Evolutionary conservation across 2,329 filamentous ascomycete species (phyloP).

Genomic region (Sarocladiaceae sp.): DNA sequence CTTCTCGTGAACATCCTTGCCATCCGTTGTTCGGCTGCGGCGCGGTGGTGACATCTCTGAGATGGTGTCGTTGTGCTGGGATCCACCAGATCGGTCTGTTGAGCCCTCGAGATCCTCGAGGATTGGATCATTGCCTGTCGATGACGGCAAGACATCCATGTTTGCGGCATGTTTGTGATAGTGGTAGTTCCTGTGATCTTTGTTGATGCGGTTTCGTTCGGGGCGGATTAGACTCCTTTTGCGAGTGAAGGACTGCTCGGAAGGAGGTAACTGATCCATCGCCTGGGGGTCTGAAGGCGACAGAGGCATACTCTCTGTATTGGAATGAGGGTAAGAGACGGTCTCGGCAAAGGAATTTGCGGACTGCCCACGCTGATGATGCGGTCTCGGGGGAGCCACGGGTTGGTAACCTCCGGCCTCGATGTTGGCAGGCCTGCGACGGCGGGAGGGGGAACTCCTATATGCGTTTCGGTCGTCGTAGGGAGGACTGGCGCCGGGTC

Average conservation of each 20-base stretch:
- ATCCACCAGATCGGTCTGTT: constrained; percentile 44
- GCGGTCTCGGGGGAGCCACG: constrained; percentile 28
- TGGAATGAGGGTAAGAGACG: constrained; percentile 45
- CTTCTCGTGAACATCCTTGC: constrained; percentile 30
- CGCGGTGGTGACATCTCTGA: constrained; percentile 38
- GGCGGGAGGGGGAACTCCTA: constrained; percentile 61
- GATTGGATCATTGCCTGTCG: constrained; percentile 86
- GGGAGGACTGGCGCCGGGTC: constrained; percentile 54
- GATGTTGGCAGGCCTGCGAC: constrained; percentile 59
- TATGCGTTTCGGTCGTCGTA: constrained; percentile 59
- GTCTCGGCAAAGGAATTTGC: constrained; percentile 54
- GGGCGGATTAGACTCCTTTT: constrained; percentile 88
- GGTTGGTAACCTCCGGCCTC: constrained; percentile 55
- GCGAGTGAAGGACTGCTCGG: constrained; percentile 42
- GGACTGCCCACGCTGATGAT: constrained; percentile 51
- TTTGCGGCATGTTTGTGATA: constrained; percentile 92
- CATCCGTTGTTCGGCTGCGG: constrained; percentile 3
- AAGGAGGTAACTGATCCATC: constrained; percentile 23
- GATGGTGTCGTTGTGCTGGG: constrained; percentile 37
- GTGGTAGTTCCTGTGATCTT: constrained; percentile 88
- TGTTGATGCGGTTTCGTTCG: constrained; percentile 78
- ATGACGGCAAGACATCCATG: constrained; percentile 84
- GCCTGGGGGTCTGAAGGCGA: constrained; percentile 34
- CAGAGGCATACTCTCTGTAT: constrained; percentile 50
- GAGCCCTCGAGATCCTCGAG: constrained; percentile 69